Percentiles rank a stretch among this genome's conserved stretches.
These are phyloP conservation scores for Discostella stelligera DNA, from an alignment of 352 stramenopile species.

Conservation along the genomic window DNA sequence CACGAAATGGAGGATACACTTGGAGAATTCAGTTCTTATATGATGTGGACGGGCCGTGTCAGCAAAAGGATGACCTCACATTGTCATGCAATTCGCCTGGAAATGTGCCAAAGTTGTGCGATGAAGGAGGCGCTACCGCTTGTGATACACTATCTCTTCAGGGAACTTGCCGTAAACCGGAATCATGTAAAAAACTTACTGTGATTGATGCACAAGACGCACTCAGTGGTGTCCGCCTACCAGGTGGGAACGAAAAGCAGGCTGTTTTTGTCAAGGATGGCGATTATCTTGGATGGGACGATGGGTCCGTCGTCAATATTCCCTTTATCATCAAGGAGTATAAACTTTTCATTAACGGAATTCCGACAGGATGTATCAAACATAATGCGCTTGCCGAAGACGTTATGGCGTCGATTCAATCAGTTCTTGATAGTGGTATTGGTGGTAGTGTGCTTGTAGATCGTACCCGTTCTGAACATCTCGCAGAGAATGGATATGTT, in stretches of 20 bases:
- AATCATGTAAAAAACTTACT: conserved; percentile 54
- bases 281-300: conserved; percentile 63
- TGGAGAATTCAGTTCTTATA: conserved; percentile 94
- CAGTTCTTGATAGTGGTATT: conserved; percentile 39
- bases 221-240: conserved; percentile 40
- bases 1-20: conserved; percentile 89
- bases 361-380: conserved; percentile 66
- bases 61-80: conserved; percentile 76
- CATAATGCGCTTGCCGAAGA: conserved; percentile 64
- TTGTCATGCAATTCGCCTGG: conserved; percentile 90
- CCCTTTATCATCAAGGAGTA: conserved; percentile 51
- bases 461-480: conserved; percentile 54
- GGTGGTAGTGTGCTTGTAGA: conserved; percentile 56
- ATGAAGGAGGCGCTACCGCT: conserved; percentile 29
- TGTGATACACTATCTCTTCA: conserved; percentile 50
- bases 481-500: conserved; percentile 74
- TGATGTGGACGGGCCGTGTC: conserved; percentile 84
- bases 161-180: conserved; percentile 57
- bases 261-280: conserved; percentile 59
- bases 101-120: conserved; percentile 87
- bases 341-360: conserved; percentile 42
- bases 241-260: conserved; percentile 57
- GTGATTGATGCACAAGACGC: conserved; percentile 59
- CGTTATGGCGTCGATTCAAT: conserved; percentile 50
- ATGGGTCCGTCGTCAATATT: conserved; percentile 48